Evolutionary conservation across 441 rosid species (phyloP), one percentile per base, ranked within the genome.

Genomic region (Populus hybrid): DNA sequence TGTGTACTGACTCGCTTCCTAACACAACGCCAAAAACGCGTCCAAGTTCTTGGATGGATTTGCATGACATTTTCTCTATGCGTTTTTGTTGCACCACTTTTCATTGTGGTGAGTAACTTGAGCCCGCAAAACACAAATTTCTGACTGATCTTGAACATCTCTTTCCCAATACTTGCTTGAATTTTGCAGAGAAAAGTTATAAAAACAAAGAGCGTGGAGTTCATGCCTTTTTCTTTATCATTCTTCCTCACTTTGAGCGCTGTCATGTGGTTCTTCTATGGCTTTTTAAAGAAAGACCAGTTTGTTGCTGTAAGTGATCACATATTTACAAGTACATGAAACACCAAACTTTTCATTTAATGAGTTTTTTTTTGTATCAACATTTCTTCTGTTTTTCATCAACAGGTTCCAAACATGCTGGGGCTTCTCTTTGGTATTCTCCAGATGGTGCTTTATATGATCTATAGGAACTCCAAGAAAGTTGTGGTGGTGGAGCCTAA

Each of bases 251-350:
- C 97, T 9, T 76, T 93, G 64, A 89, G 91, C n/a, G 97, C 98
- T 12, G 87, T 92, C 78, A 88, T 87, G 88, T 94, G 98, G 98
- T 91, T 94, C 84, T 86, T 88, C 83, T 93, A 90, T 28, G 98
- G 97, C 2, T 85, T 88, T 79, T 85, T 90, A 3, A 81, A 82
- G 24, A 90, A 88, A 76, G 98, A 94, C 75, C 74, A 77, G 64
- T 89, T 85, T 82, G 74, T 94, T 56, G 91, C 94, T 3, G 98
- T 94, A 86, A 85, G 92, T 77, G 23, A 56, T 40, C 18, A 53
- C 14, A 35, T 35, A 71, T 2, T 9, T 31, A 9, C 26, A 1
- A 26, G 64, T 63, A 4, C 16, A 10, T 11, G 45, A n/a, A 33
- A 12, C 21, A 11, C 28, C 67, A 33, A 56, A 12, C 28, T 23